Evolutionary conservation across 345 rosid genomes (phyloP), one percentile per base, ranked within the genome.

Genomic region (Euphorbia tirucalli): DNA sequence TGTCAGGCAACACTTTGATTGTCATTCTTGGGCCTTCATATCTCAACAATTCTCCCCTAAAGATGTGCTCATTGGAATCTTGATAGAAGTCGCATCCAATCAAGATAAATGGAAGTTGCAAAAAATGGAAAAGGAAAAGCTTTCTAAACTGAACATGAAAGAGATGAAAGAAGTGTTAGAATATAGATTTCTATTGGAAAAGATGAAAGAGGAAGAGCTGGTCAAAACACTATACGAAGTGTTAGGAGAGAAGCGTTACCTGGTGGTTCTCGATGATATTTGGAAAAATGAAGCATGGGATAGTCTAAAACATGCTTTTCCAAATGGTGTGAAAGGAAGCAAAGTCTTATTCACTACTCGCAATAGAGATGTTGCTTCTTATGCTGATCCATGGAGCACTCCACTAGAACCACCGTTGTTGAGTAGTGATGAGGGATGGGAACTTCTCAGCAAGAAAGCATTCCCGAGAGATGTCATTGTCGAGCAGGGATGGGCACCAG

Each of bases 211-310:
- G 49, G 67, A 22, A 39, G 30, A 63, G 7, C 49, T 63, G 15
- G 25, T 39, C 43, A 21, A 39, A 22, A 11, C 18, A 22, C 50
- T 63, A 1, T 3, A 11, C 22, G 15, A 11, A 8, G 67, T 21
- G 28, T n/a, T 63, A 11, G 15, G 13, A 5, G 16, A 37, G 16
- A 63, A 39, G 30, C 67, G 30, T 1, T 63, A 63, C 31, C 10
- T 61, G 10, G 13, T 76, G 1, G 64, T 76, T 11, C 13, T 71
- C 1, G 79, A 76, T 71, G 79, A 76, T 25, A 28, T 76, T 0
- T 76, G 79, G 79, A 37, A 27, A 4, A 48, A 3, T 11, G 35
- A 74, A 25, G 78, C 32, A 27, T 68, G 69, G 78, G 19, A 39
- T 27, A 5, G 56, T 28, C n/a, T 61, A 1, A 68, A 65, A 1